These are phyloP conservation scores for Euphrasia arctica DNA, from an alignment of 305 asterid species.

Conservation along the genomic window DNA sequence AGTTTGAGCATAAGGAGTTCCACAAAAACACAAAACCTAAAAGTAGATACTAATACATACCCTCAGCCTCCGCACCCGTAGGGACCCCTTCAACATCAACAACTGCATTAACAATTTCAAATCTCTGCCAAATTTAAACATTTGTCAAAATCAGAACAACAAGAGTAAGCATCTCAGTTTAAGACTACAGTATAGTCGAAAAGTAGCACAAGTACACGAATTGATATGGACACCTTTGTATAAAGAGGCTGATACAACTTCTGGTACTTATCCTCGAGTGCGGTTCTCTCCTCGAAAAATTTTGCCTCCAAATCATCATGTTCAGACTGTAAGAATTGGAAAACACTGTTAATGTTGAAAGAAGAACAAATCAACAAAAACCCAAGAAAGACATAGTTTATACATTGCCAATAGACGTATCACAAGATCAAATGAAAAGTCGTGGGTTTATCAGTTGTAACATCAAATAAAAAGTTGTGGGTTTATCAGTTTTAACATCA, in stretches of 20 bases:
- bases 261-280: constrained; percentile 84
- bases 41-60: constrained; percentile 13
- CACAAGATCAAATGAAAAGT: not conserved
- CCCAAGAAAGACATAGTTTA: not conserved
- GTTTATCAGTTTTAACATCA: not conserved
- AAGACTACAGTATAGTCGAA: not conserved
- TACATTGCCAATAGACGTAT: not conserved
- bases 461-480: not conserved
- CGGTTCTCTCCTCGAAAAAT: constrained; percentile 80
- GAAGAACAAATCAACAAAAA: not conserved
- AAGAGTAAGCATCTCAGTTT: not conserved
- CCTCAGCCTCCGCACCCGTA: constrained; percentile 36
- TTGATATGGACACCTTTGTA: constrained; percentile 40
- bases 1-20: constrained; percentile 13
- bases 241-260: constrained; percentile 74
- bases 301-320: constrained; percentile 78
- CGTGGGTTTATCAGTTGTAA: not conserved
- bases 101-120: constrained; percentile 67
- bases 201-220: not conserved
- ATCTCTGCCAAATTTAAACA: constrained; percentile 47
- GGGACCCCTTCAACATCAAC: constrained; percentile 67
- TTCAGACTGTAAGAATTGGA: constrained; percentile 43
- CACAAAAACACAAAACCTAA: not conserved
- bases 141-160: constrained; percentile 6
- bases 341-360: not conserved